Evolutionary conservation across 2,329 filamentous ascomycete genomes (phyloP), one percentile per base, ranked within the genome.

Genomic region (Pestalotiopsis sp.): DNA sequence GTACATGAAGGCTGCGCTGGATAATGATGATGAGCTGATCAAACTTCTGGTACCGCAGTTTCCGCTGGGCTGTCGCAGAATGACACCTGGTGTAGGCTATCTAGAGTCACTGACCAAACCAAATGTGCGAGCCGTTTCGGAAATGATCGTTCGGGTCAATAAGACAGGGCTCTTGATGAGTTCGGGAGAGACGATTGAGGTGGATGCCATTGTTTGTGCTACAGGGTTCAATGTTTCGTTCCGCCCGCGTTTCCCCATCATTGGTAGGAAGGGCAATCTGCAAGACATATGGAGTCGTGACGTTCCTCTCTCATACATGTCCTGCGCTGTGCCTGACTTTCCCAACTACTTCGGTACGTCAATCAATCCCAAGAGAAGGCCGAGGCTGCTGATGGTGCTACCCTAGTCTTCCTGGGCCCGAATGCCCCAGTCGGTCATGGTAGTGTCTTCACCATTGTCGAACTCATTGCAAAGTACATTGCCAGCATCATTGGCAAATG

Each of bases 171-270:
- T 89, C 62, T 76, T 84, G 74, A 78, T 87, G 39, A 79, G 78
- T 1, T 82, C 82, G 2, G 86, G 85, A 17, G 74, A 82, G 41
- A 76, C 84, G n/a, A 75, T 86, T 64, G 79, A 85, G 39, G 82
- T 87, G 14, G 89, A 90, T 72, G 82, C 82, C 13, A 84, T 90
- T 23, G 81, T 90, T 61, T 88, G 86, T 69, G 87, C 87, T 14
- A 89, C 86, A 0, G 86, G 87, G 1, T 89, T 88, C 72, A 83
- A 89, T 72, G 84, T 83, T 4, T 86, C 84, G 0, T 88, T 87
- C 74, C 75, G 80, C 6, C 86, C 86, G 2, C 80, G 83, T 1
- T 88, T 87, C 69, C 85, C 85, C 0, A 76, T 88, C 20, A 75
- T 85, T 4, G 85, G 85, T 7, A 79, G 82, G 20, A 72, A 80